Percentiles rank a stretch among this genome's conserved stretches.
Conservation (phyloP, 768 basidiomycete genomes). For the Kwoniella shandongensis region DNA sequence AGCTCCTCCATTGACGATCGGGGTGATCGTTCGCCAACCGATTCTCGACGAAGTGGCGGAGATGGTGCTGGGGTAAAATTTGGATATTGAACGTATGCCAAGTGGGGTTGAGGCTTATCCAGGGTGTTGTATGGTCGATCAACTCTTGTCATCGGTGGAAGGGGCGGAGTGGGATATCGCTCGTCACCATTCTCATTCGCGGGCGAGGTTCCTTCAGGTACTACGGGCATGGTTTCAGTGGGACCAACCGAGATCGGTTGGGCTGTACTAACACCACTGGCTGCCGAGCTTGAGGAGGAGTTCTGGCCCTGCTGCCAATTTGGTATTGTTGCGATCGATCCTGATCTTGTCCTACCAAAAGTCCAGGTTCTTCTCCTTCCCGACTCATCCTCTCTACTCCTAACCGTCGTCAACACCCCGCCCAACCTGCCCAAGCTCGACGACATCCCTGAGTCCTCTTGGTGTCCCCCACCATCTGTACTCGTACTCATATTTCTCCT, state of each 20-base stretch:
- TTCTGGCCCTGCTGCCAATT: no score
- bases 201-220: conserved; percentile 1
- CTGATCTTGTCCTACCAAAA: conserved; percentile 27
- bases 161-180: background rate
- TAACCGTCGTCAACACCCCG: conserved; percentile 13
- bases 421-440: conserved; percentile 7
- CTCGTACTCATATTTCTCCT: conserved; percentile 1
- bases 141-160: conserved; percentile 2
- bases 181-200: background rate
- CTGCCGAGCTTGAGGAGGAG: no score
- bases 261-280: no score
- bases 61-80: conserved; percentile 35
- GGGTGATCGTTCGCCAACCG: background rate
- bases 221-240: background rate
- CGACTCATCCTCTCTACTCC: conserved; percentile 33
- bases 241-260: no score
- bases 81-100: conserved; percentile 35
- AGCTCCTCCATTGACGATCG: background rate
- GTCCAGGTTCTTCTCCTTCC: conserved; percentile 24
- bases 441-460: background rate
- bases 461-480: no score
- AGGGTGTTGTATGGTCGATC: conserved; percentile 30
- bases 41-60: background rate
- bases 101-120: conserved; percentile 37
- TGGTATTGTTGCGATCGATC: conserved; percentile 1